Conservation (phyloP, 1,284 basidiomycete genomes). For the Ceratobasidium theobromae region DNA sequence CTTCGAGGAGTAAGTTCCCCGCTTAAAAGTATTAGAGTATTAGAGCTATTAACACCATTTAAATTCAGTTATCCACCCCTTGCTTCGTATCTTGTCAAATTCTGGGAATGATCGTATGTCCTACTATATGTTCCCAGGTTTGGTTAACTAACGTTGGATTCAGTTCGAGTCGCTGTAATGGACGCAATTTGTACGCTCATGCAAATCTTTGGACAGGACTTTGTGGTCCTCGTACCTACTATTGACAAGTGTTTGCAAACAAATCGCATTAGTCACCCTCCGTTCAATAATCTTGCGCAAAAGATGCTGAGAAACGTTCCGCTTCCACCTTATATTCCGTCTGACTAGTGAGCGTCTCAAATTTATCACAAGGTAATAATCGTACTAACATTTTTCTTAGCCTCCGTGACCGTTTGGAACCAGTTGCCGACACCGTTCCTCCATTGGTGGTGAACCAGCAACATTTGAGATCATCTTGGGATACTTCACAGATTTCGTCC, state of each 20-base stretch:
- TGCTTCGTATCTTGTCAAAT: slow-evolving; percentile 53
- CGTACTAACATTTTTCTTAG: neutral
- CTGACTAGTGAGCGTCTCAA: slow-evolving; percentile 45
- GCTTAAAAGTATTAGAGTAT: neutral
- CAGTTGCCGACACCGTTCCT: slow-evolving; percentile 38
- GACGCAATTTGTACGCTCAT: slow-evolving; percentile 58
- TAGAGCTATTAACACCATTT: neutral
- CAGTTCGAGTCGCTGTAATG: slow-evolving; percentile 52
- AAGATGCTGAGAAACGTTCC: slow-evolving; percentile 56
- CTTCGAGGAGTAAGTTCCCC: slow-evolving; percentile 48
- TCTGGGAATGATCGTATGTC: slow-evolving; percentile 44
- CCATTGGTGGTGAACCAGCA: slow-evolving; percentile 60
- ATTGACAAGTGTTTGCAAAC: slow-evolving; percentile 56
- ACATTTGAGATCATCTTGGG: slow-evolving; percentile 59
- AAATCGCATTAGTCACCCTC: slow-evolving; percentile 51
- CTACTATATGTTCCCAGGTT: neutral
- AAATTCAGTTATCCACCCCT: slow-evolving; percentile 53
- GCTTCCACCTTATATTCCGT: slow-evolving; percentile 50
- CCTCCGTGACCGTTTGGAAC: slow-evolving; percentile 15
- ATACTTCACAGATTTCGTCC: slow-evolving; percentile 51
- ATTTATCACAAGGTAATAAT: slow-evolving; percentile 26
- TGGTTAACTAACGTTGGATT: neutral
- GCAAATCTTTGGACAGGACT: slow-evolving; percentile 57
- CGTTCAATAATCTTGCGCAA: slow-evolving; percentile 55
- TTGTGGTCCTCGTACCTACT: slow-evolving; percentile 59